Evolutionary conservation across 352 stramenopile genomes (phyloP), one percentile per base, ranked within the genome.

Genomic region (Globisporangium acanthophoron): DNA sequence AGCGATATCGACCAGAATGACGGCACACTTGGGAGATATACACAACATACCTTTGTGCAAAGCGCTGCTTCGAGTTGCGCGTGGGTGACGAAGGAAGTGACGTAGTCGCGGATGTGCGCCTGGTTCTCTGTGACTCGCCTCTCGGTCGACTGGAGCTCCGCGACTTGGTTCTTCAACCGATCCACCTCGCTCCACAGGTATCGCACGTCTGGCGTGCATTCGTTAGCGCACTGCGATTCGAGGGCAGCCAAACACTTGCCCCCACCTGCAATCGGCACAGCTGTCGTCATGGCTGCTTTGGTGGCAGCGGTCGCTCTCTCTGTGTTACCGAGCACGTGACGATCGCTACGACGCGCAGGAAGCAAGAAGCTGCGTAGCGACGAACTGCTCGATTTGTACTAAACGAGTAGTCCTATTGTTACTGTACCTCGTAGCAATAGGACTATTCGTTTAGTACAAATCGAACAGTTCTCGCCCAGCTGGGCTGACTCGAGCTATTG

Each of bases 161-260:
- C 64, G 8, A 87, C 66, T 5, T 81, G 73, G 0, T 56, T 52
- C 58, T 86, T 89, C 49, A 89, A 67, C 18, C 76, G 69, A 52
- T 81, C 70, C 29, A 89, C 76, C 56, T 89, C 76, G 8, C 54
- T 66, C 76, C 76, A 85, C 24, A 89, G 54, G 50, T 85, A 71
- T 24, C 71, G 69, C 52, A 58, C 72, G 33, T 87, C 79, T 71
- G 54, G 18, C 15, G 18, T 16, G 4, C 11, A 9, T 15, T 12
- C 8, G 35, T 40, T 15, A 40, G 8, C 11, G 11, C 11, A 15
- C 35, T 15, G 8, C 8, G 8, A 41, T 2, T 15, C 12, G 3
- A 15, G 8, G 3, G 31, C 24, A 48, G 12, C 13, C 37, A 5
- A 5, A 18, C 44, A 27, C 44, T 31, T 8, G 13, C 12, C 7